phyloP scores from a whole-genome alignment of 805 yeast species.

The Pichia californica region DNA sequence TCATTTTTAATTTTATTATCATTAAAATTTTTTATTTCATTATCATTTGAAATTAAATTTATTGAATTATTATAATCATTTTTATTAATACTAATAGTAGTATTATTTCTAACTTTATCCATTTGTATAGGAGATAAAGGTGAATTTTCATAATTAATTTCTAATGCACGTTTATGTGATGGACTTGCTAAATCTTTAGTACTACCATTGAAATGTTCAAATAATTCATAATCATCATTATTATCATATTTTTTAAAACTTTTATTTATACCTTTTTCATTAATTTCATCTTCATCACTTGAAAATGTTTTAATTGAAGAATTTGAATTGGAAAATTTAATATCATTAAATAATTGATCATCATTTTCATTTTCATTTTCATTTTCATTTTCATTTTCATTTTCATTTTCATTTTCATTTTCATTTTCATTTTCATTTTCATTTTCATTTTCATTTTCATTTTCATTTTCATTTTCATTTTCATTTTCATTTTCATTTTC shows the following conservation, averaged over 20 bases:
- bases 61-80: not conserved
- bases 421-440: too few relatives aligned
- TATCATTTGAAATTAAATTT: not conserved
- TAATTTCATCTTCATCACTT: constrained; percentile 12
- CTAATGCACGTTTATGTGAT: not conserved
- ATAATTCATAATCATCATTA: constrained; percentile 10
- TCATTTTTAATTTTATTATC: constrained; percentile 2
- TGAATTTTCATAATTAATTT: not conserved
- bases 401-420: too few relatives aligned
- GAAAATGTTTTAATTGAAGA: constrained; percentile 13
- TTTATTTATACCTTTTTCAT: not conserved
- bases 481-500: too few relatives aligned
- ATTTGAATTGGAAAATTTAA: constrained; percentile 1
- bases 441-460: too few relatives aligned
- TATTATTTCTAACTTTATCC: not conserved
- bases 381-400: too few relatives aligned
- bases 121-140: not conserved
- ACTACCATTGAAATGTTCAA: constrained; percentile 13
- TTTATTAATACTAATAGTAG: not conserved
- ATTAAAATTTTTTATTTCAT: not conserved
- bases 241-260: not conserved
- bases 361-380: too few relatives aligned
- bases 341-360: too few relatives aligned
- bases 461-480: too few relatives aligned
- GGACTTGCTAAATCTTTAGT: constrained; percentile 11